A percentile compares a stretch with the other conserved stretches of the same genome.
phyloP scores from a whole-genome alignment of 169 alveolate species.

The Cryptosporidium ubiquitum region DNA sequence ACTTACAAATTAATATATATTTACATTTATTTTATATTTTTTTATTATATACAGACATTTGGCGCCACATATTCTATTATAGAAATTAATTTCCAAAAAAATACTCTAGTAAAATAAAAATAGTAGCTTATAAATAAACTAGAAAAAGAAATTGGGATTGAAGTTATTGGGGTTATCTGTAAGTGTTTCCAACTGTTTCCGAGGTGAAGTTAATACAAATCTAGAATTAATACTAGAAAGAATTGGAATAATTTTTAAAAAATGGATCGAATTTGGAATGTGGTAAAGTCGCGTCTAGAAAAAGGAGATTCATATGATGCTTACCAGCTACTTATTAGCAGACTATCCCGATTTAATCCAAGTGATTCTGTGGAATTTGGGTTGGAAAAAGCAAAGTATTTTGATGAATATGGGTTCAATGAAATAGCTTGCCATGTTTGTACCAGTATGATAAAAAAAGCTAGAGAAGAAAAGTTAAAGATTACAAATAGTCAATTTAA shows the following conservation, averaged over 20 bases:
- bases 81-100: neutral
- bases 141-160: neutral
- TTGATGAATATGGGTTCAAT: slow-evolving; percentile 39
- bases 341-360: slow-evolving; percentile 19
- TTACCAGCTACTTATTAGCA: slow-evolving; percentile 23
- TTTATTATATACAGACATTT: neutral
- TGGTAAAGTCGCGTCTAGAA: slow-evolving; percentile 15
- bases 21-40: neutral
- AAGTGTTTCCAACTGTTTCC: neutral
- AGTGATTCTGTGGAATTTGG: slow-evolving; percentile 50
- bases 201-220: neutral
- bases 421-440: slow-evolving; percentile 59
- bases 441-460: slow-evolving; percentile 22
- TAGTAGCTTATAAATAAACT: neutral
- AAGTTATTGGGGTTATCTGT: neutral
- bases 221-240: neutral
- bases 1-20: too few relatives aligned
- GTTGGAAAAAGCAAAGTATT: slow-evolving; percentile 47
- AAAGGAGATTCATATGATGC: slow-evolving; percentile 68
- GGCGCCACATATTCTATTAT: neutral
- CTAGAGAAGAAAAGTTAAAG: slow-evolving; percentile 28
- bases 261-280: slow-evolving; percentile 59
- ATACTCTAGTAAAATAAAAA: neutral
- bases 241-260: neutral
- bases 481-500: neutral